These are phyloP conservation scores for Parathielavia appendiculata DNA, from an alignment of 495 filamentous ascomycete species.

Conservation along the genomic window DNA sequence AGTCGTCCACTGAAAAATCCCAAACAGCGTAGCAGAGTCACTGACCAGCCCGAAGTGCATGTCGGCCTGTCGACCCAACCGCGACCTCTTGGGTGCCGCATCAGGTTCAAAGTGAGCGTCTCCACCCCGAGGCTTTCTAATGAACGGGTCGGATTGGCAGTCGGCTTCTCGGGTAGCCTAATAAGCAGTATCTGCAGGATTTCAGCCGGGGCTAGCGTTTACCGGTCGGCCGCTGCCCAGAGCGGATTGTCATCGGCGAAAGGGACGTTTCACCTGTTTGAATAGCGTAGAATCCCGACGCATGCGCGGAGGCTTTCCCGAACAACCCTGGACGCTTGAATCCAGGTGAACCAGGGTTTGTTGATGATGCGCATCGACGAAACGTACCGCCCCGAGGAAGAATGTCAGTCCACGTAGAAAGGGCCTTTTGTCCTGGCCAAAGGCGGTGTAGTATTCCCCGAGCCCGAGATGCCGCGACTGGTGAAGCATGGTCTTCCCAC, in stretches of 20 bases:
- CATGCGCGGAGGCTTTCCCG: slow-evolving; percentile 14
- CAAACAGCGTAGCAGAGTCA: slow-evolving; percentile 3
- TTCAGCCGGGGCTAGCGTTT: slow-evolving; percentile 26
- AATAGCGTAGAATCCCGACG: slow-evolving; percentile 13
- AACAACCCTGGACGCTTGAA: slow-evolving; percentile 1
- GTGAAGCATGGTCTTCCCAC: slow-evolving; percentile 17
- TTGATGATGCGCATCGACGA: neutral
- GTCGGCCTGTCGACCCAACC: slow-evolving; percentile 11
- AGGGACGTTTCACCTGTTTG: slow-evolving; percentile 15
- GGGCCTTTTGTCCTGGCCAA: slow-evolving; percentile 16
- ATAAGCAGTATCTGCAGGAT: slow-evolving; percentile 19
- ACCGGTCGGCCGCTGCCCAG: slow-evolving; percentile 17
- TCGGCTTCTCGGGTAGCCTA: slow-evolving; percentile 19
- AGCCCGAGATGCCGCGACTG: slow-evolving; percentile 5
- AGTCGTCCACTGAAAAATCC: slow-evolving; percentile 4
- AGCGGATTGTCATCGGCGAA: slow-evolving; percentile 5
- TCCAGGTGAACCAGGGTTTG: slow-evolving; percentile 7
- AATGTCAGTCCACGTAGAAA: slow-evolving; percentile 21
- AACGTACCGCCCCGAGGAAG: neutral
- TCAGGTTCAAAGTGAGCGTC: slow-evolving; percentile 22
- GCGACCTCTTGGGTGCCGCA: slow-evolving; percentile 19
- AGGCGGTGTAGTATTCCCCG: slow-evolving; percentile 19
- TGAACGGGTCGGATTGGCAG: slow-evolving; percentile 21
- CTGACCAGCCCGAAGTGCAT: slow-evolving; percentile 12
- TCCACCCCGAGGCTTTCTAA: slow-evolving; percentile 18